Conservation (phyloP, 1,139 yeast genomes). For the Kodamaea suecica region DNA sequence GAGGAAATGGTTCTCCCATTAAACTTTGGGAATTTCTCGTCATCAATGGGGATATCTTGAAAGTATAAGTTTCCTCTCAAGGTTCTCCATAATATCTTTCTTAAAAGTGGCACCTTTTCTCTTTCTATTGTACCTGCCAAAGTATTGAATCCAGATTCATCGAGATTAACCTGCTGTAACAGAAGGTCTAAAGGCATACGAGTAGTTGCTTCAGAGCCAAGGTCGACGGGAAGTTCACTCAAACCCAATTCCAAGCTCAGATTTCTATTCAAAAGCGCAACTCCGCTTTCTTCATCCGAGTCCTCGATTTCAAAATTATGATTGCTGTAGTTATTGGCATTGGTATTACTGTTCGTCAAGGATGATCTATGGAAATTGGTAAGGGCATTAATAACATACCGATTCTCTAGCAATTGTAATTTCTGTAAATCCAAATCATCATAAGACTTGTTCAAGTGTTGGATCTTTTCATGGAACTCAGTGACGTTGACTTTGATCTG, state of each 20-base stretch:
- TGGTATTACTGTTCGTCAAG: constrained; percentile 5
- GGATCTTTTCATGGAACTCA: constrained; percentile 18
- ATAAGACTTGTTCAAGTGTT: constrained; percentile 23
- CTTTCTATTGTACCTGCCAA: constrained; percentile 50
- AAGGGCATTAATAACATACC: constrained; percentile 20
- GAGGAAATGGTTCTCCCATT: constrained; percentile 23
- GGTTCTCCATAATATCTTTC: constrained; percentile 55
- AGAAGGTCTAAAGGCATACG: constrained; percentile 7
- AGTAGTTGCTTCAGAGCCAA: not conserved
- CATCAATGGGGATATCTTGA: constrained; percentile 45
- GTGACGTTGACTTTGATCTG: constrained; percentile 14
- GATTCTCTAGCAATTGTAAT: constrained; percentile 18
- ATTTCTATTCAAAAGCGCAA: constrained; percentile 31
- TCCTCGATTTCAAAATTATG: constrained; percentile 9
- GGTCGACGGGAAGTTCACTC: constrained; percentile 10
- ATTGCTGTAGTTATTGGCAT: not conserved
- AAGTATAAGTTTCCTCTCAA: constrained; percentile 53
- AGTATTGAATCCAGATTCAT: constrained; percentile 49
- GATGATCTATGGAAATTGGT: constrained; percentile 16
- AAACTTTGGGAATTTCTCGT: constrained; percentile 31
- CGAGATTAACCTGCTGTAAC: constrained; percentile 24
- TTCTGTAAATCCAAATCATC: constrained; percentile 16
- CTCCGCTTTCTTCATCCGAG: constrained; percentile 28
- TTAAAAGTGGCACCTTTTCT: constrained; percentile 42
- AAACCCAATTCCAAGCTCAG: constrained; percentile 28